Evolutionary conservation across 2,329 filamentous ascomycete species (phyloP).

Genomic region (Diaporthe eres): DNA sequence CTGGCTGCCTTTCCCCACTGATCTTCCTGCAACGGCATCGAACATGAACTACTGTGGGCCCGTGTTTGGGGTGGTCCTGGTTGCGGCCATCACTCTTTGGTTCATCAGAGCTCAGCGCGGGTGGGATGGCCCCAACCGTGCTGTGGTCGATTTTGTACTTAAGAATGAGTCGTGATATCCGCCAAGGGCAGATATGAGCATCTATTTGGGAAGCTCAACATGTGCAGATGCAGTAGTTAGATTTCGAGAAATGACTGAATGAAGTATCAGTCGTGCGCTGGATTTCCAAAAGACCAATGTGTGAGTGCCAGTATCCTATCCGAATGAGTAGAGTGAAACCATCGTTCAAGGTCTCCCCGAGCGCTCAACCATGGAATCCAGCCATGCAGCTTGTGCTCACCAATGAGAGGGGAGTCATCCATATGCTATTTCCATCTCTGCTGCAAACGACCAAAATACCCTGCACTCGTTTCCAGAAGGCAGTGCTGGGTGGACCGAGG

Average conservation of each 20-base stretch:
- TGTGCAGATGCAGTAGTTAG: too few species aligned
- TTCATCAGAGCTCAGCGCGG: slow-evolving; percentile 37
- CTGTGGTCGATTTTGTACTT: slow-evolving; percentile 36
- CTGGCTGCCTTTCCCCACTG: slow-evolving; percentile 42
- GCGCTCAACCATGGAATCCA: too few species aligned
- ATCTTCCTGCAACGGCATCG: slow-evolving; percentile 40
- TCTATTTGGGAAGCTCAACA: not conserved
- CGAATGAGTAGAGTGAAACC: not conserved
- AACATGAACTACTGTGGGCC: slow-evolving; percentile 44
- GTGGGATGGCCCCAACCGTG: slow-evolving; percentile 42
- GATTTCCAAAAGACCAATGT: too few species aligned
- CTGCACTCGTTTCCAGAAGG: not conserved
- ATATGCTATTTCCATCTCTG: not conserved
- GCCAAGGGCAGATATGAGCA: rapidly evolving
- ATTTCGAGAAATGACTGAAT: not conserved
- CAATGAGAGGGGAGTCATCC: not conserved
- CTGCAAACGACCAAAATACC: slow-evolving; percentile 4
- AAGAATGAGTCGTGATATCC: not conserved
- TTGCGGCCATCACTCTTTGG: slow-evolving; percentile 32
- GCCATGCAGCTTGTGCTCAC: not conserved
- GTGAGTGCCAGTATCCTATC: not conserved
- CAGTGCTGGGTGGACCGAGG: not conserved
- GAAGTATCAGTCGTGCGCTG: not conserved
- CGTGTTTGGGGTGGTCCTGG: slow-evolving; percentile 30
- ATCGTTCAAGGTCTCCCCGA: not conserved